Conservation (phyloP, 176 grass and related monocot species). For the Poa pratensis region DNA sequence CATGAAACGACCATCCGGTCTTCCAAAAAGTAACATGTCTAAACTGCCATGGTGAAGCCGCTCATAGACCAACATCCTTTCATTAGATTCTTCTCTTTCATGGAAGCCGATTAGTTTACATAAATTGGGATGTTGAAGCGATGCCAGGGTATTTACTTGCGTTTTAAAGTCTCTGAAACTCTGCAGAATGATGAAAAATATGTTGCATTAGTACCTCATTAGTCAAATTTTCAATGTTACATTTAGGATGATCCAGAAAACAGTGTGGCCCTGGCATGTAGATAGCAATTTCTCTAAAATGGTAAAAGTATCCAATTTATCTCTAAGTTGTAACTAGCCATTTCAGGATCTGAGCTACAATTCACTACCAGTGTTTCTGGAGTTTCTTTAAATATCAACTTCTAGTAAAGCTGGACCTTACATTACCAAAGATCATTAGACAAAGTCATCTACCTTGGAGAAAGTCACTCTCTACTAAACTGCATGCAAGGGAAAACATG, state of each 20-base stretch:
- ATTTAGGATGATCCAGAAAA: conserved; percentile 25
- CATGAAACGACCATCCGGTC: conserved; percentile 79
- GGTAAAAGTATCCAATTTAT: background rate
- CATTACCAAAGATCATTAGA: background rate
- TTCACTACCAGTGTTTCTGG: background rate
- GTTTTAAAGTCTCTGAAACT: conserved; percentile 83
- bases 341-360: background rate
- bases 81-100: conserved; percentile 76
- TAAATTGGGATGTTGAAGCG: conserved; percentile 80
- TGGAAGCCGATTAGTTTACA: conserved; percentile 87
- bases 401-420: background rate
- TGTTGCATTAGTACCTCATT: conserved; percentile 3
- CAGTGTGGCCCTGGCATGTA: background rate
- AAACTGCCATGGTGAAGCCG: conserved; percentile 87
- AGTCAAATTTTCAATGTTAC: conserved; percentile 30
- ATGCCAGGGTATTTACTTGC: conserved; percentile 72
- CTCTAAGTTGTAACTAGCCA: background rate
- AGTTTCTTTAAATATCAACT: background rate
- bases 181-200: conserved; percentile 54
- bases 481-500: conserved; percentile 15
- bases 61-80: conserved; percentile 90
- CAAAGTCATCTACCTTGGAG: conserved; percentile 12
- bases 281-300: background rate
- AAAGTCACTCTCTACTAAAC: background rate
- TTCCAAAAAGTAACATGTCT: conserved; percentile 74